Evolutionary conservation across 192 early-diverging fungal genomes (phyloP).

Genomic region (Coemansia sp.): DNA sequence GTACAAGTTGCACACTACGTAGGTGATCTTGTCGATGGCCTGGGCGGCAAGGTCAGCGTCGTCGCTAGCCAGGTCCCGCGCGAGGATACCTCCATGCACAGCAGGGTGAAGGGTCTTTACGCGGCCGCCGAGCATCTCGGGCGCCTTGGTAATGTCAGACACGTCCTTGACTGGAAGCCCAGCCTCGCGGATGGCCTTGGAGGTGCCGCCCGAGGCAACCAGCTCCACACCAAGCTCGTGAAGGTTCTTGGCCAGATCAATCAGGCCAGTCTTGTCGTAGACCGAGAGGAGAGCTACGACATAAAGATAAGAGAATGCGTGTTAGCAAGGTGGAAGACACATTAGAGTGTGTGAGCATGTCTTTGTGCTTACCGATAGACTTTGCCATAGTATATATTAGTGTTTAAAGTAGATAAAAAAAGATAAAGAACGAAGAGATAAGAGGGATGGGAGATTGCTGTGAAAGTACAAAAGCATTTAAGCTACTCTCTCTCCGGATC

Average conservation of each 20-base stretch:
- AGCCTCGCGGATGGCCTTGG: slow-evolving; percentile 86
- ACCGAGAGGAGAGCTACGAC: slow-evolving; percentile 84
- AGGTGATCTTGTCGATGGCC: slow-evolving; percentile 91
- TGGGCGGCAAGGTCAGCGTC: slow-evolving; percentile 85
- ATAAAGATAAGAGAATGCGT: background rate
- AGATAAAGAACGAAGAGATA: background rate
- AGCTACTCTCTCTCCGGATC: background rate
- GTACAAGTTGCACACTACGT: slow-evolving; percentile 98
- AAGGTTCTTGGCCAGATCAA: slow-evolving; percentile 87
- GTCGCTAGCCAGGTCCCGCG: slow-evolving; percentile 83
- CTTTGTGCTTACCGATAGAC: slow-evolving; percentile 33
- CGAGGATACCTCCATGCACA: slow-evolving; percentile 97
- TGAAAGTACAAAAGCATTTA: background rate
- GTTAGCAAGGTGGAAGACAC: background rate
- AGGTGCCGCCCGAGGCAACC: slow-evolving; percentile 95
- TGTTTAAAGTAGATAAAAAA: background rate
- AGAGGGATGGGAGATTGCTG: background rate
- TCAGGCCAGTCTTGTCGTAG: slow-evolving; percentile 95
- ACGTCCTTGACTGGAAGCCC: slow-evolving; percentile 93
- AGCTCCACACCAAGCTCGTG: slow-evolving; percentile 76
- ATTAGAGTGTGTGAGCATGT: background rate
- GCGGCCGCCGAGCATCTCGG: slow-evolving; percentile 98
- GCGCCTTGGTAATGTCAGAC: slow-evolving; percentile 95
- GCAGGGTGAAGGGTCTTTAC: slow-evolving; percentile 99
- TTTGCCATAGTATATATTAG: slow-evolving; percentile 22